Evolutionary conservation across 2,329 filamentous ascomycete species (phyloP).

Genomic region (Davidsoniella virescens): DNA sequence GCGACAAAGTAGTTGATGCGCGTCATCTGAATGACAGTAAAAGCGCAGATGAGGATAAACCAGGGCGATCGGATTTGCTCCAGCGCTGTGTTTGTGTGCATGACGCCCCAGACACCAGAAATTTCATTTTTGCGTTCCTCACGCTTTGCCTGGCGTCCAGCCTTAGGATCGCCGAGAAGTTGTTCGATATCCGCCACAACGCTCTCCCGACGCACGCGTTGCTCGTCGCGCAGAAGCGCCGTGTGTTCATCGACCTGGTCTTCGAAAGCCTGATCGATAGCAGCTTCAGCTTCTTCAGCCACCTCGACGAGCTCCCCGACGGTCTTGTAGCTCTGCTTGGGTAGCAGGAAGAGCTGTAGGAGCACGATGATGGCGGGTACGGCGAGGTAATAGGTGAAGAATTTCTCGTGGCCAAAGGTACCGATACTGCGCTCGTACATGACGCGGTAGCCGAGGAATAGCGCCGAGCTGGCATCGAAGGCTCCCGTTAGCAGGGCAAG

Average conservation of each 20-base stretch:
- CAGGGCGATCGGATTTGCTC: conserved; percentile 66
- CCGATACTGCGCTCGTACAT: conserved; percentile 43
- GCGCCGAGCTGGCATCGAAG: conserved; percentile 66
- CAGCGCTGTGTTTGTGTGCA: conserved; percentile 55
- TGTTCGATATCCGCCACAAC: conserved; percentile 56
- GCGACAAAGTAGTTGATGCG: conserved; percentile 89
- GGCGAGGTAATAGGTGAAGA: conserved; percentile 57
- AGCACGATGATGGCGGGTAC: conserved; percentile 52
- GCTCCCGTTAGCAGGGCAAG: conserved; percentile 65
- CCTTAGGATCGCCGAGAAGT: conserved; percentile 48
- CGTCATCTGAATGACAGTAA: conserved; percentile 63
- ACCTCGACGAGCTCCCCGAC: conserved; percentile 67
- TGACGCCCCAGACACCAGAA: conserved; percentile 71
- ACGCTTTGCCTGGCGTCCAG: conserved; percentile 44
- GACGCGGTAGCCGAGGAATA: conserved; percentile 61
- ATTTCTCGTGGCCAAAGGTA: conserved; percentile 44
- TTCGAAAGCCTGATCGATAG: conserved; percentile 24
- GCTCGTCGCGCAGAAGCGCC: conserved; percentile 36
- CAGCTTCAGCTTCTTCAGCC: conserved; percentile 36
- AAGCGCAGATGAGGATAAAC: conserved; percentile 71
- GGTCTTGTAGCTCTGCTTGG: conserved; percentile 64
- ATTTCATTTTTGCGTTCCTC: conserved; percentile 55
- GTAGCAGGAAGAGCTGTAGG: conserved; percentile 56
- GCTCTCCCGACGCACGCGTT: conserved; percentile 42
- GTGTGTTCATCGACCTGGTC: conserved; percentile 44